Evolutionary conservation across 148 eudicot species (phyloP), one percentile per base, ranked within the genome.

Genomic region (Mesembryanthemum crystallinum): DNA sequence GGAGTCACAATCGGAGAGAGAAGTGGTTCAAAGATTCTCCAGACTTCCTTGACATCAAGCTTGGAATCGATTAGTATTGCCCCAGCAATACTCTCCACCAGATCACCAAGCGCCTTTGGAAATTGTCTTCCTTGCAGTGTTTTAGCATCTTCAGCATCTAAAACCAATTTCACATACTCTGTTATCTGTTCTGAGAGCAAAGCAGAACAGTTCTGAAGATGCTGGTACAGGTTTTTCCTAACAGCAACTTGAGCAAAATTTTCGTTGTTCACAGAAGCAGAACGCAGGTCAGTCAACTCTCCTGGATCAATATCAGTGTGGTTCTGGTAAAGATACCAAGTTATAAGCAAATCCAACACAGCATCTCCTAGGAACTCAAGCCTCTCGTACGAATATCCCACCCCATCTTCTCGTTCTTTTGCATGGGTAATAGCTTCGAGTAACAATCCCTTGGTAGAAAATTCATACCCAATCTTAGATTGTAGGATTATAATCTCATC

Each of bases 351-450:
- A 79, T 95, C 99, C 81, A 95, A 77, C 55, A 89, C 97, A 12
- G 99, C 87, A 71, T 95, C 99, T 20, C 99, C 99, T 13, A 95
- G 91, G 86, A 92, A 95, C 75, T 95, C 99, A 42, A 95, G 92
- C 85, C 99, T 89, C 92, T 95, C 81, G 74, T 96, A 96, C 74
- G 83, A 83, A 68, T 82, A 90, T 67, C 85, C 85, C 80, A 80
- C 78, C 30, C 85, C 89, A 60, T 29, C 69, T 35, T 81, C 90
- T 69, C 82, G 78, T 49, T 86, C 85, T 25, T 91, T 78, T 39
- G 86, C 81, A 84, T 87, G 91, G 30, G 98, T 96, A 51, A 95
- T 83, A 35, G 99, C 99, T 81, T 96, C 99, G 1, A 92, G 81
- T 78, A 96, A 73, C 65, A 96, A 83, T 66, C 99, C 98, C 83